phyloP scores from a whole-genome alignment of 1,284 basidiomycete species.

The Stygiomarasmius scandens region DNA sequence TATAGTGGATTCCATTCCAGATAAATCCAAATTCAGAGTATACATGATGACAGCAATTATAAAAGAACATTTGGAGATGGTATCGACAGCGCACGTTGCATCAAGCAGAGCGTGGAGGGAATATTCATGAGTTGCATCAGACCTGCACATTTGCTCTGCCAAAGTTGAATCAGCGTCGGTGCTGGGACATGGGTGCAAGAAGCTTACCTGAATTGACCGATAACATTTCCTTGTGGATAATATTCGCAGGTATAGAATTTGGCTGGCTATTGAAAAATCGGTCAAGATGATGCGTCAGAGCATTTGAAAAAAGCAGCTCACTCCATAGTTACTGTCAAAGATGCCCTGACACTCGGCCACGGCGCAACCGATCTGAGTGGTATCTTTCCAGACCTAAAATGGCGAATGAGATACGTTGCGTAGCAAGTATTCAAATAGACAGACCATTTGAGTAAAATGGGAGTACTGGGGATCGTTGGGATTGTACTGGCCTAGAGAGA shows the following conservation, averaged over 20 bases:
- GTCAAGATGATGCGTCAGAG: conserved; percentile 22
- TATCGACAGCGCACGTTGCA: no score
- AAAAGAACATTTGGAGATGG: no score
- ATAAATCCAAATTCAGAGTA: no score
- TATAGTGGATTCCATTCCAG: no score
- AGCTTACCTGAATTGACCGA: conserved; percentile 46
- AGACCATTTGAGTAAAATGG: conserved; percentile 55
- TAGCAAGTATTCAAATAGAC: no score
- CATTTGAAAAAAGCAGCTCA: conserved; percentile 22
- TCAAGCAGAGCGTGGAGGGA: no score
- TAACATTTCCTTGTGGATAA: conserved; percentile 48
- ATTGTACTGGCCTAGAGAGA: conserved; percentile 39
- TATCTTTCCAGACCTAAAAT: conserved; percentile 41
- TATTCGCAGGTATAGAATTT: conserved; percentile 55
- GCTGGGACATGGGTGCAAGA: background rate
- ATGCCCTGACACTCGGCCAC: conserved; percentile 40
- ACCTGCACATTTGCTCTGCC: no score
- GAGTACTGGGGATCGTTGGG: conserved; percentile 39
- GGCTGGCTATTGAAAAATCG: conserved; percentile 29
- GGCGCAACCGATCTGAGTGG: conserved; percentile 49
- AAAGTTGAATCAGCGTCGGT: no score
- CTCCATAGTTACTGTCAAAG: conserved; percentile 26
- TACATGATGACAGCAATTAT: no score
- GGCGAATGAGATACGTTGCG: no score
- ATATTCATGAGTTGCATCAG: no score